phyloP scores from a whole-genome alignment of 192 early-diverging fungal genomes.

The Mortierella hygrophila region DNA sequence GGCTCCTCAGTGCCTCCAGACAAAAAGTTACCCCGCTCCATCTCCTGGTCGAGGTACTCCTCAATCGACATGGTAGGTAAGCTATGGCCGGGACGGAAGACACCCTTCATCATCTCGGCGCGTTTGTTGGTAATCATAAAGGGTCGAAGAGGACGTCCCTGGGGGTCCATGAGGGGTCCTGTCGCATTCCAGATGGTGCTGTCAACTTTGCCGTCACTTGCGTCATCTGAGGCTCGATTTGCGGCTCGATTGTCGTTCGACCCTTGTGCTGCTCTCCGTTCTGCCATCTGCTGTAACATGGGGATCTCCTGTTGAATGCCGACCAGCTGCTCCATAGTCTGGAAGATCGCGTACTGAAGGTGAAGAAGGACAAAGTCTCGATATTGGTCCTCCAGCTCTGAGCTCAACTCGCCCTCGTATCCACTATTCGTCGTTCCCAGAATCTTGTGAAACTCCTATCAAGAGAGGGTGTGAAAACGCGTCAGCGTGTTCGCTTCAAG shows the following conservation, averaged over 20 bases:
- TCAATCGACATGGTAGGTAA: slow-evolving; percentile 98
- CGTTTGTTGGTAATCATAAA: slow-evolving; percentile 90
- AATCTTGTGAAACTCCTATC: slow-evolving; percentile 43
- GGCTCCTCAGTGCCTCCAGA: slow-evolving; percentile 86
- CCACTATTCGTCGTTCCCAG: slow-evolving; percentile 44
- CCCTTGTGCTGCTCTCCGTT: slow-evolving; percentile 57
- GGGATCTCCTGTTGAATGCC: slow-evolving; percentile 83
- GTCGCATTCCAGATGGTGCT: slow-evolving; percentile 39
- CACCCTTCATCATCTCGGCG: slow-evolving; percentile 78
- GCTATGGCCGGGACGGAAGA: slow-evolving; percentile 87
- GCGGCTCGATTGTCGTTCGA: slow-evolving; percentile 32
- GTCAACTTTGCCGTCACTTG: slow-evolving; percentile 38
- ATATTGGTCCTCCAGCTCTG: slow-evolving; percentile 78
- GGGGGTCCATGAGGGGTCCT: slow-evolving; percentile 66
- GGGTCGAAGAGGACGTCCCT: slow-evolving; percentile 78
- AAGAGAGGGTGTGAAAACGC: not conserved
- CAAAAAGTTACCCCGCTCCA: slow-evolving; percentile 90
- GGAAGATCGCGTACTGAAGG: slow-evolving; percentile 79
- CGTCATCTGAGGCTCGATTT: slow-evolving; percentile 22
- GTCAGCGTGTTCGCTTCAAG: not conserved
- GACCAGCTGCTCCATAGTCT: slow-evolving; percentile 76
- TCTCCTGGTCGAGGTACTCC: slow-evolving; percentile 91
- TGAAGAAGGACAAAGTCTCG: slow-evolving; percentile 81
- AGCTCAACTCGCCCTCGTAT: slow-evolving; percentile 39
- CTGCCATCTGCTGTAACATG: slow-evolving; percentile 82